Evolutionary conservation across 371 early-diverging fungal species (phyloP).

Genomic region (Circinella minor): DNA sequence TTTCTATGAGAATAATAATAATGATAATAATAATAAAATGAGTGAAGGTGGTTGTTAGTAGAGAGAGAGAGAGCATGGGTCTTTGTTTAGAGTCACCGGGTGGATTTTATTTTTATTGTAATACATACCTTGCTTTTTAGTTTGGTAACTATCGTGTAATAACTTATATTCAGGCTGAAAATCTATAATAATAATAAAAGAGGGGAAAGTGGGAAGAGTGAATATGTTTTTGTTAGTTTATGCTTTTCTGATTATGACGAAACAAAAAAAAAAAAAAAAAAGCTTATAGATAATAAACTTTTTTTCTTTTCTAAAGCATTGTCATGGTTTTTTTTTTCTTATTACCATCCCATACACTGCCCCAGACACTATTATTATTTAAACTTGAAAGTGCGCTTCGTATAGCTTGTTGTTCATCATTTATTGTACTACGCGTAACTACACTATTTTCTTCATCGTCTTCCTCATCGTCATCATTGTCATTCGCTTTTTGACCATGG

Average conservation of each 20-base stretch:
- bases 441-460: constrained; percentile 2
- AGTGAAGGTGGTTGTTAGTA: no score
- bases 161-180: constrained; percentile 35
- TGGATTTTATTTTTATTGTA: neutral
- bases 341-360: constrained; percentile 21
- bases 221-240: neutral
- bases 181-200: constrained; percentile 18
- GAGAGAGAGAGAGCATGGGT: neutral
- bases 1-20: no score
- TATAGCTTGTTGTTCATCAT: neutral
- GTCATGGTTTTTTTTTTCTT: no score
- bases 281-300: neutral
- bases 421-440: neutral
- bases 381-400: constrained; percentile 15
- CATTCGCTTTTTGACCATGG: constrained; percentile 6
- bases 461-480: constrained; percentile 16
- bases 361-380: constrained; percentile 6
- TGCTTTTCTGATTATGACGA: neutral
- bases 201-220: no score
- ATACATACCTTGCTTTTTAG: constrained; percentile 26
- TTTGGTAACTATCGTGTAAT: constrained; percentile 36
- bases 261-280: neutral
- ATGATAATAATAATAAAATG: no score
- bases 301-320: no score
- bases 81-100: constrained; percentile 10